Base-by-base conservation (phyloP, 2,329 filamentous ascomycete species). In the Ploettnerulaceae sp. region DNA sequence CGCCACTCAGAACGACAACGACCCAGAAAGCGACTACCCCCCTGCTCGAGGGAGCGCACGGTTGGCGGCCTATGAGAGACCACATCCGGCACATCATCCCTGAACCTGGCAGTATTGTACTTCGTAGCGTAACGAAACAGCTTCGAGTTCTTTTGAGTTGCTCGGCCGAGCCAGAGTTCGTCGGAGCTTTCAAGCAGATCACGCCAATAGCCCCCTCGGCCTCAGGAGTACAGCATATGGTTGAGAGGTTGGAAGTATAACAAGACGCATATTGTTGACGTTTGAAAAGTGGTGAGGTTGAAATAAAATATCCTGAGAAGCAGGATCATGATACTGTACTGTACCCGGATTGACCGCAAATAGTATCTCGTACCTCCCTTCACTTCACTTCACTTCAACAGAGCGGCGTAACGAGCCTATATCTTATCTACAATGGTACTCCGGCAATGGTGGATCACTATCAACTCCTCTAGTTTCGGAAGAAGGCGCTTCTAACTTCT, bases 1-100 rank as follows among this genome's bases (percentile, higher is more conserved):
- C 45, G 34, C 45, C 35, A 31, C 31, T 17, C 17, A 18, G 33
- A 18, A 32, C 36, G 26, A 43, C n/a, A 26, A 17, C 21, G 38
- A 42, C 49, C 47, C 49, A 48, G 48, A 41, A 34, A 47, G 14
- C 26, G 14, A 5, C 3, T n/a, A n/a, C n/a, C n/a, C n/a, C 47
- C 47, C 50, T 21, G 47, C 43, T 35, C n/a, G 15, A 45, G 35
- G n/a, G n/a, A n/a, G n/a, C n/a, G n/a, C 50, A 53, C 48, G 47
- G 49, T 26, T 32, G 22, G 32, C 47, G 49, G 54, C 52, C 49
- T 53, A 52, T 51, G 42, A 54, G 22, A 46, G 48, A 29, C 42
- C 46, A 35, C 47, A 34, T 47, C 53, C 54, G 50, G 45, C 18
- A 22, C 17, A 25, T 1, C 9, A 52, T 17, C 49, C 54, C 28